phyloP scores from a whole-genome alignment of 352 stramenopile species.

The Blastocystis sp. region DNA sequence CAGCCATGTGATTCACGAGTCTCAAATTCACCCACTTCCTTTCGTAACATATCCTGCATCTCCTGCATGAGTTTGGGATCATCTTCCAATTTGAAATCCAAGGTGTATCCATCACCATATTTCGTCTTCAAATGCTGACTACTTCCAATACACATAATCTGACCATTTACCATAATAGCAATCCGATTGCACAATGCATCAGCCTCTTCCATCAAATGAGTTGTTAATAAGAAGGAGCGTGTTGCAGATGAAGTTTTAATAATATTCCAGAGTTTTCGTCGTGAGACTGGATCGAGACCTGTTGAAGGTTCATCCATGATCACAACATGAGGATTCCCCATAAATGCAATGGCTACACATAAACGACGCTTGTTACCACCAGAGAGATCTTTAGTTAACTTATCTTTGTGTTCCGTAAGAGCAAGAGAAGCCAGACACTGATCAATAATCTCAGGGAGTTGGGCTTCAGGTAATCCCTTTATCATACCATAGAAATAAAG shows the following conservation, averaged over 20 bases:
- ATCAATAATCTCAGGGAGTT: neutral
- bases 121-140: constrained; percentile 86
- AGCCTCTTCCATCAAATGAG: constrained; percentile 90
- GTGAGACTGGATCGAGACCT: constrained; percentile 84
- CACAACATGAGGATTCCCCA: constrained; percentile 79
- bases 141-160: constrained; percentile 73
- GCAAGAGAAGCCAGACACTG: neutral
- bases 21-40: constrained; percentile 5
- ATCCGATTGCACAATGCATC: constrained; percentile 85
- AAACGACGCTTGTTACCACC: constrained; percentile 89
- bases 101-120: constrained; percentile 79
- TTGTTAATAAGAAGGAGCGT: constrained; percentile 79
- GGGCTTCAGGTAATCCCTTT: constrained; percentile 73
- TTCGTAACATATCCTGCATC: neutral
- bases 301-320: constrained; percentile 90
- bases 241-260: constrained; percentile 71
- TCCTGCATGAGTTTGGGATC: neutral
- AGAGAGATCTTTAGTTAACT: constrained; percentile 69
- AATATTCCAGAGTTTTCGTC: constrained; percentile 84
- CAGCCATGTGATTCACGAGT: constrained; percentile 17
- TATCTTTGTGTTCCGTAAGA: constrained; percentile 35
- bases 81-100: constrained; percentile 56
- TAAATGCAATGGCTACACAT: constrained; percentile 84
- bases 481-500: constrained; percentile 85
- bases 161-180: constrained; percentile 80